Base-by-base conservation (phyloP, 2,329 filamentous ascomycete species). In the Tolypocladium sp. region DNA sequence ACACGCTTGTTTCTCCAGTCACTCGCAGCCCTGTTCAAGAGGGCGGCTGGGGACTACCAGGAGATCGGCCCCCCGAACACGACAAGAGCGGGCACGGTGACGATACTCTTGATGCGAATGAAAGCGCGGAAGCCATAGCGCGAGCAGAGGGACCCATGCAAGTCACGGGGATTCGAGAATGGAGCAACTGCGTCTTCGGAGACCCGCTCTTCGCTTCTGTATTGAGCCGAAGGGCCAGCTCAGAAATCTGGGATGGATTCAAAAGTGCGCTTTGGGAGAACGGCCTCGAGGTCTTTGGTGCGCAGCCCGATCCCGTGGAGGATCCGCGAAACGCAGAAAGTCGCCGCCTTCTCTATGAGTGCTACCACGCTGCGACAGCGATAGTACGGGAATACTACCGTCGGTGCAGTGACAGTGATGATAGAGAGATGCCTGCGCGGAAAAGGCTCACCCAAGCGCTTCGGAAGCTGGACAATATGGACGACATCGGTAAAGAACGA, bases 161-260 rank as follows among this genome's bases (percentile, higher is more conserved):
- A 17, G 58, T 63, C 46, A 57, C 58, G 5, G 60, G 59, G 7
- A 57, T 86, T n/a, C 74, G 75, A 38, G 81, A 83, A 69, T 87
- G 83, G 83, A 80, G 80, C 60, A 80, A 78, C 60, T 79, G 80
- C 51, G 63, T 85, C 13, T 86, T 87, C 62, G 84, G 83, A 13
- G 84, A 87, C 61, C 82, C 83, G 0, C 67, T 86, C 2, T 73
- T 87, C 56, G 76, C 79, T 2, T 74, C 72, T 3, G 74, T 75
- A 8, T 82, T 86, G 63, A 76, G 73, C 64, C 73, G 77, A 17
- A 67, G 73, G 22, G 73, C 78, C 0, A 77, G 73, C 5, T 64
- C 72, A 15, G 74, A 76, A 0, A 79, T 85, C 40, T 68, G 82
- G 33, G 68, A 70, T 35, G 82, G 82, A 1, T 84, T 81, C 64